Percentiles rank a stretch among this genome's conserved stretches.
These are phyloP conservation scores for Ceratobasidium sp. DNA, from an alignment of 1,284 basidiomycete species.

Conservation along the genomic window DNA sequence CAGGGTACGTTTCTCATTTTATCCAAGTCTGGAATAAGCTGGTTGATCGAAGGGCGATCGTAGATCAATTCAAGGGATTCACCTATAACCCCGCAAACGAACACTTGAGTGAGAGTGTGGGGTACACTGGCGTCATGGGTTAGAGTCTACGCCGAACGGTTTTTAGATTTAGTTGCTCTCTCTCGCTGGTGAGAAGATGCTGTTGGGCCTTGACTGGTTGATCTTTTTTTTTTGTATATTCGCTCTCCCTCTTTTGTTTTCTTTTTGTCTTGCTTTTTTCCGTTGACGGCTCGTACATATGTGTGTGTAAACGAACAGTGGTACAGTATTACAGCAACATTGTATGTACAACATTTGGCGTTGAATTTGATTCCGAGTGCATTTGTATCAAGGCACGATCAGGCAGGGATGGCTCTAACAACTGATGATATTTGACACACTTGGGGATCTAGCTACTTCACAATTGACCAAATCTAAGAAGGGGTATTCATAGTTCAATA, in stretches of 20 bases:
- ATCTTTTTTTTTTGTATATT: neutral
- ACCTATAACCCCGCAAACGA: slow-evolving; percentile 76
- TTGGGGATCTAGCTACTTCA: too few relatives aligned
- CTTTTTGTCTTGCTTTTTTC: neutral
- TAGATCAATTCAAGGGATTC: slow-evolving; percentile 88
- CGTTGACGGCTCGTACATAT: slow-evolving; percentile 3
- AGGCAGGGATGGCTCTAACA: too few relatives aligned
- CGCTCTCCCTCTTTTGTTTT: neutral
- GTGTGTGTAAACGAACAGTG: slow-evolving; percentile 7
- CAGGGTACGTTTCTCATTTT: slow-evolving; percentile 56
- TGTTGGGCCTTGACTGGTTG: too few relatives aligned
- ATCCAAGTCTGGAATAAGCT: slow-evolving; percentile 39
- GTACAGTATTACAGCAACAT: slow-evolving; percentile 14
- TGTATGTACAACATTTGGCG: slow-evolving; percentile 25
- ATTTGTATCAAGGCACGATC: too few relatives aligned
- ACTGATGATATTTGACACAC: too few relatives aligned
- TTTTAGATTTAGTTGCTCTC: neutral
- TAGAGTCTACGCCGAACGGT: neutral
- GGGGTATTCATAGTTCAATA: neutral
- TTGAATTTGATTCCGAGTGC: too few relatives aligned
- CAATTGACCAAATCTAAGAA: too few relatives aligned
- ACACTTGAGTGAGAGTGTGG: slow-evolving; percentile 56
- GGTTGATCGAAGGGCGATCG: neutral
- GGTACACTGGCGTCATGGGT: slow-evolving; percentile 40
- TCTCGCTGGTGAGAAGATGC: slow-evolving; percentile 7